A percentile compares a stretch with the other conserved stretches of the same genome.
phyloP scores from a whole-genome alignment of 2,329 filamentous ascomycete species.

The Diaporthe sp. region DNA sequence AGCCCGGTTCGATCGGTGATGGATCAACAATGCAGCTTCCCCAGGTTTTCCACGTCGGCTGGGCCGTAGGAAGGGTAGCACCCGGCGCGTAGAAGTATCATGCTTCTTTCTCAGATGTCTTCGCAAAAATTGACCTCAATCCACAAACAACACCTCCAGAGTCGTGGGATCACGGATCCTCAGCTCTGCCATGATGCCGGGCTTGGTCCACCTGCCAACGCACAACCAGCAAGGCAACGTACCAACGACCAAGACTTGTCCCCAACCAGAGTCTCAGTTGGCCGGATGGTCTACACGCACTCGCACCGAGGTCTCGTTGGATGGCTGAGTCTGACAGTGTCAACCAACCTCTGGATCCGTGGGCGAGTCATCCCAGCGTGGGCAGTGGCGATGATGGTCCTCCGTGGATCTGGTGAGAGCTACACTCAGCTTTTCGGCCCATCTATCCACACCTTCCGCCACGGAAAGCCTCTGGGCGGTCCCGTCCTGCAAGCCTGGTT shows the following conservation, averaged over 20 bases:
- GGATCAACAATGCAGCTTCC: slow-evolving; percentile 20
- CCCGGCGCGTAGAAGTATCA: neutral
- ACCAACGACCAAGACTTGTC: slow-evolving; percentile 19
- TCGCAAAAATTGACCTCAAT: neutral
- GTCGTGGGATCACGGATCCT: neutral
- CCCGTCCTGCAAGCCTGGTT: neutral
- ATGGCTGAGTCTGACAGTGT: slow-evolving; percentile 1
- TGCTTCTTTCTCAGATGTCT: neutral
- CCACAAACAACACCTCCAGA: neutral
- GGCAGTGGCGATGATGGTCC: slow-evolving; percentile 6
- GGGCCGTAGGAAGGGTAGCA: neutral
- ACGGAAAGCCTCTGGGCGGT: slow-evolving; percentile 3
- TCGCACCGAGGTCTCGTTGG: neutral
- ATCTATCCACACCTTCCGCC: slow-evolving; percentile 18
- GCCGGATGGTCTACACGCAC: neutral
- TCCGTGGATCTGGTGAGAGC: slow-evolving; percentile 6
- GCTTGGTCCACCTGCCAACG: slow-evolving; percentile 6
- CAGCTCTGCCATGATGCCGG: neutral
- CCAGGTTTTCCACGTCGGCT: neutral
- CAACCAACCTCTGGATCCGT: neutral
- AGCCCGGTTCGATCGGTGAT: neutral
- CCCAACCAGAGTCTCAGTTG: neutral
- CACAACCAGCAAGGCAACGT: neutral
- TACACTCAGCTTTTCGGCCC: slow-evolving; percentile 22
- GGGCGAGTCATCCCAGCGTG: slow-evolving; percentile 15